A percentile compares a stretch with the other conserved stretches of the same genome.
These are phyloP conservation scores for Paecilomyces formosus DNA, from an alignment of 2,329 filamentous ascomycete species.

Conservation along the genomic window DNA sequence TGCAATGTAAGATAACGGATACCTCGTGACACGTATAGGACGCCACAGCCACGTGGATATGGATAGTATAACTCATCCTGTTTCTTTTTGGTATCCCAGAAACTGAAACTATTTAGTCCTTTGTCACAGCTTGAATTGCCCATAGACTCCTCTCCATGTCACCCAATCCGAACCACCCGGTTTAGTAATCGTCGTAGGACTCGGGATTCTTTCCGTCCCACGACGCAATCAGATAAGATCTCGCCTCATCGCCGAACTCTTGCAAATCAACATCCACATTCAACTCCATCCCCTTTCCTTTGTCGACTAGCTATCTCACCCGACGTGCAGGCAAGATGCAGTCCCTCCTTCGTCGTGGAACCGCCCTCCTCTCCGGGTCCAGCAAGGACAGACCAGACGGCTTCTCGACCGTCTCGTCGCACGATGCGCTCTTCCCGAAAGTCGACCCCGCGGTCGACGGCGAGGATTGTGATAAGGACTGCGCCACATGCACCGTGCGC, in stretches of 20 bases:
- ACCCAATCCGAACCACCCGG: background rate
- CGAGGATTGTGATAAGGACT: conserved; percentile 83
- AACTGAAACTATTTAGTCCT: too few species aligned
- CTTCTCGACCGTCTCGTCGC: conserved; percentile 41
- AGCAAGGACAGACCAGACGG: conserved; percentile 22
- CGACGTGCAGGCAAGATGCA: conserved; percentile 7
- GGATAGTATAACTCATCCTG: background rate
- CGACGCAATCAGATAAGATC: conserved; percentile 3
- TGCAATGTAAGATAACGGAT: too few species aligned
- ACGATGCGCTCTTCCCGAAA: conserved; percentile 59
- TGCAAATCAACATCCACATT: background rate
- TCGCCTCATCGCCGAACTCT: background rate
- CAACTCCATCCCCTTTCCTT: background rate
- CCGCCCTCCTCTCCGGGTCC: conserved; percentile 22
- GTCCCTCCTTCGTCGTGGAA: conserved; percentile 24
- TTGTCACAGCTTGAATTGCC: background rate
- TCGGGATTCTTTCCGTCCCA: conserved; percentile 3
- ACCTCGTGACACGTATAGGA: too few species aligned
- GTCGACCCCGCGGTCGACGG: conserved; percentile 73
- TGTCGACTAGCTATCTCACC: background rate
- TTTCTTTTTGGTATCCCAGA: too few species aligned
- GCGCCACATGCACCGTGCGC: conserved; percentile 67
- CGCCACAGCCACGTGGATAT: background rate
- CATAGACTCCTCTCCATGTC: background rate
- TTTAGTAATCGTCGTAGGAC: conserved; percentile 8